Base-by-base conservation (phyloP, 129 eudicot genomes). In the Silybum marianum region DNA sequence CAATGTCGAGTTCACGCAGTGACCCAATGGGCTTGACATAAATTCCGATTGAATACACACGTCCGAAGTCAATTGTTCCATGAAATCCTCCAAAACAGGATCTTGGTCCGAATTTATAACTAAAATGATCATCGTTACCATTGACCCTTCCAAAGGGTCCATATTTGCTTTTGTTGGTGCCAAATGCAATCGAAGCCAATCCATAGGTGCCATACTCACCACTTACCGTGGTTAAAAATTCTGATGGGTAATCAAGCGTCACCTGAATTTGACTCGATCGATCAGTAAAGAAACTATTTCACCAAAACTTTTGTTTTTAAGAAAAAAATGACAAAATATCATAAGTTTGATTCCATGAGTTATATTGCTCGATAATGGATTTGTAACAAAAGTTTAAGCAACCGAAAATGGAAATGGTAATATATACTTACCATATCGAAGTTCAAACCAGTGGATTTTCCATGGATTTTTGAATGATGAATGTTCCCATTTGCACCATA, bases 391-490 rank as follows among this genome's bases (percentile, higher is more conserved):
- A 40, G 13, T 40, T 9, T 9, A 40, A 40, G 13, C 48, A 9
- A 40, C 48, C 48, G 2, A 40, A 40, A 40, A 2, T 8, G 13
- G 9, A 11, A 40, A 40, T 9, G 9, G 48, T 9, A 44, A 44
- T 44, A 32, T 32, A 14, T 16, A 67, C 54, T 32, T 66, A 81
- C 85, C 19, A 36, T 48, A 75, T 75, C 78, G 21, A 82, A 46
- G 19, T 54, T 39, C 40, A 1, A 32, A 19, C 70, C 73, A 6
- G 16, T 9, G 34, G 75, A 26, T 19, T 69, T 22, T 11, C 85
- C 85, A 70, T 81, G 73, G 40, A 74, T 2, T 82, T 67, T 22
- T 6, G 80, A 77, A 62, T 11, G 71, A 70, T 36, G 7, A 14
- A 70, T 7, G 12, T 38, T 24, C 25, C 18, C 36, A 12, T 18